Conservation (phyloP, 2,329 filamentous ascomycete species). For the Plenodomus biglobosus region DNA sequence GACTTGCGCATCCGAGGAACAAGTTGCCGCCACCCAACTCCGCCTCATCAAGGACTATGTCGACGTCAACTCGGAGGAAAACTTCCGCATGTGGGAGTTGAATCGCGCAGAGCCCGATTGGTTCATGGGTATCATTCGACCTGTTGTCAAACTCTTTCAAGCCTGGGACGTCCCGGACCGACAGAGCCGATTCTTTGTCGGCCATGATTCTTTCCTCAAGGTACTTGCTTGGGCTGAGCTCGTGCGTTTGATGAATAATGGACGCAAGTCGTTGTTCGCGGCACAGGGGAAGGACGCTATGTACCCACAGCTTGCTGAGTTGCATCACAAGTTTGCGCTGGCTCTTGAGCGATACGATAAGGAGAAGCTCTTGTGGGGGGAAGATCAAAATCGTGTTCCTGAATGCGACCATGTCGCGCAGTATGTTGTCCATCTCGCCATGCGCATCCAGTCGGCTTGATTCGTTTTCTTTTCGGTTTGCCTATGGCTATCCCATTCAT, state of each 20-base stretch:
- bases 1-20: slow-evolving; percentile 10
- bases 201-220: slow-evolving; percentile 10
- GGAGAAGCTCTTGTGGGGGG: slow-evolving; percentile 10
- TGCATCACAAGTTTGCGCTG: slow-evolving; percentile 9
- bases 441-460: slow-evolving; percentile 1
- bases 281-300: not conserved
- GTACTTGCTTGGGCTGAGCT: slow-evolving; percentile 16
- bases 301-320: slow-evolving; percentile 4
- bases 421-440: slow-evolving; percentile 7
- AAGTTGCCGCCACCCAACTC: slow-evolving; percentile 10
- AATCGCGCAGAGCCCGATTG: slow-evolving; percentile 9
- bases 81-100: slow-evolving; percentile 4
- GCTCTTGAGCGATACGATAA: slow-evolving; percentile 9
- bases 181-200: slow-evolving; percentile 5
- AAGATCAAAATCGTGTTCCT: not conserved
- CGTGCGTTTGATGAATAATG: slow-evolving; percentile 13
- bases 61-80: slow-evolving; percentile 11
- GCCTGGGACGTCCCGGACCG: slow-evolving; percentile 7
- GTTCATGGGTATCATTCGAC: slow-evolving; percentile 5
- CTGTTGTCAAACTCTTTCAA: slow-evolving; percentile 8
- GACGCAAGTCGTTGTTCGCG: not conserved
- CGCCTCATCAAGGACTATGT: slow-evolving; percentile 16
- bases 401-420: slow-evolving; percentile 12
- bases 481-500: too few relatives aligned
- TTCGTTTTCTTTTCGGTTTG: too few relatives aligned